Base-by-base conservation (phyloP, 805 yeast genomes). In the Candida ficus region DNA sequence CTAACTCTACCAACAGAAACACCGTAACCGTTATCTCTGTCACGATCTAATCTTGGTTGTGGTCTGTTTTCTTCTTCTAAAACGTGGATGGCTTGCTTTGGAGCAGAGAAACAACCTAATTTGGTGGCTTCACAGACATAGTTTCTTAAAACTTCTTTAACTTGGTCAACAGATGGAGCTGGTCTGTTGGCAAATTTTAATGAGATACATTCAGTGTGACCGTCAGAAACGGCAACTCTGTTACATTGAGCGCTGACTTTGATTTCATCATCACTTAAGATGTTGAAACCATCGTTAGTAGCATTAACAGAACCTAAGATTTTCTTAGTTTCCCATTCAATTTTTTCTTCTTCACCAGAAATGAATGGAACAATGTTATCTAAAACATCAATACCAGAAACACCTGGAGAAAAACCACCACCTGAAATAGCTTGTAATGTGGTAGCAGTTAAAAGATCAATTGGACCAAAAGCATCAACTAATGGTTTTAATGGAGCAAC, bases 361-460 rank as follows among this genome's bases (percentile, higher is more conserved):
- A 93, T 93, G 73, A 70, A 93, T 31, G 99, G 99, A 41, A 93
- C 88, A 51, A 93, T 75, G 67, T 93, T 93, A 67, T 93, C 99
- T 54, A 93, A 73, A 41, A 91, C 80, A 60, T 93, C 98, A 64
- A 93, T 90, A 49, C 95, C 93, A 18, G 96, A 80, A 42, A 90
- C 95, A 62, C 99, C 99, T 37, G 99, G 99, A 9, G 96, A 85
- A 63, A 86, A 93, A 3, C 99, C 99, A 18, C 95, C 99, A 54
- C 99, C 99, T 4, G 98, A 90, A 49, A 93, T 87, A 29, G 99
- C 99, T 64, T 93, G 99, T 63, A 93, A 66, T 13, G 99, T 93
- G 41, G 97, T 87, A 36, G 95, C 77, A 12, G 95, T 82, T 52
- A 91, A 75, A 19, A 80, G 73, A 44, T 86, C 90, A 45, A 93